phyloP scores from a whole-genome alignment of 495 filamentous ascomycete species.

The Penicillium subrubescens region DNA sequence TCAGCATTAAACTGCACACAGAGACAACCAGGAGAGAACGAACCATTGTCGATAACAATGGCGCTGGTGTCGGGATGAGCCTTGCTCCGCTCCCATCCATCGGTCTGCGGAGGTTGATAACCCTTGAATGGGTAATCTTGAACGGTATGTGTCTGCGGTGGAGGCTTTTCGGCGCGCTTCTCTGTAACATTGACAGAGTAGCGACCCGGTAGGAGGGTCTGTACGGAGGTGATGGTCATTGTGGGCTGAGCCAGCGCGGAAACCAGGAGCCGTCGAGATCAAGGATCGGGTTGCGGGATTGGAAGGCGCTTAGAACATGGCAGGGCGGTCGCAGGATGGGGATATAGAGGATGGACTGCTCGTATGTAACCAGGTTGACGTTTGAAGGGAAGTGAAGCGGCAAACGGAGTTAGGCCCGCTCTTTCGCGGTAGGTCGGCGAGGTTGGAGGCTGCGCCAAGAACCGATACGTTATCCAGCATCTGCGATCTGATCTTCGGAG shows the following conservation, averaged over 20 bases:
- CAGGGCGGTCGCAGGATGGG: slow-evolving; percentile 1
- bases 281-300: slow-evolving; percentile 11
- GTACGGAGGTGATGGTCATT: slow-evolving; percentile 54
- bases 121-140: slow-evolving; percentile 80
- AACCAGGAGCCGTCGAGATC: slow-evolving; percentile 36
- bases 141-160: slow-evolving; percentile 53
- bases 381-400: background rate
- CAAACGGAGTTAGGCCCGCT: background rate
- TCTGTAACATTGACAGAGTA: slow-evolving; percentile 35
- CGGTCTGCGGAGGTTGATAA: slow-evolving; percentile 64
- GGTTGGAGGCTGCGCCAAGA: slow-evolving; percentile 8
- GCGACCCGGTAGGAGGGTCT: slow-evolving; percentile 42
- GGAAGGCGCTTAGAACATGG: slow-evolving; percentile 36
- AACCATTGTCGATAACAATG: slow-evolving; percentile 99
- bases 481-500: background rate
- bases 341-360: background rate
- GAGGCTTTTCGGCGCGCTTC: slow-evolving; percentile 47
- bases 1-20: background rate
- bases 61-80: slow-evolving; percentile 60
- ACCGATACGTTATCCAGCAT: slow-evolving; percentile 1
- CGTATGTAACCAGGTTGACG: background rate
- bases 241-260: slow-evolving; percentile 28
- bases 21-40: background rate
- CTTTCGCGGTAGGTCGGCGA: slow-evolving; percentile 1
- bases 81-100: slow-evolving; percentile 66